Evolutionary conservation across 805 yeast genomes (phyloP).

Genomic region (Ascoidea rubescens): DNA sequence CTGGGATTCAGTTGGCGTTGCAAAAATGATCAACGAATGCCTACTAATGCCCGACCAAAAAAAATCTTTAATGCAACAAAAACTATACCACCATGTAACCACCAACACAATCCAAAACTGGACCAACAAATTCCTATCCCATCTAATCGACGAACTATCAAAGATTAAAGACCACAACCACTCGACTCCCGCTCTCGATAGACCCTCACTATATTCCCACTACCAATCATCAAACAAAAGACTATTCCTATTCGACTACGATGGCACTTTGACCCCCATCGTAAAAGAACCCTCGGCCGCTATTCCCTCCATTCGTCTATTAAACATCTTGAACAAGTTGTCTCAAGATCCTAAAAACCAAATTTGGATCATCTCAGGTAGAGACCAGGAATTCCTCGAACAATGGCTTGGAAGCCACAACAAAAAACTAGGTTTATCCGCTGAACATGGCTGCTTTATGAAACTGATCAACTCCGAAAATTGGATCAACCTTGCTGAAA

Average conservation of each 20-base stretch:
- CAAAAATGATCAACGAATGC: conserved; percentile 65
- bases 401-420: conserved; percentile 69
- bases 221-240: conserved; percentile 54
- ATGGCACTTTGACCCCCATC: conserved; percentile 94
- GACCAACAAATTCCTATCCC: conserved; percentile 49
- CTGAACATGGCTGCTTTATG: conserved; percentile 96
- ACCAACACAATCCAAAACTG: conserved; percentile 68
- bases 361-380: conserved; percentile 92
- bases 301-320: conserved; percentile 69
- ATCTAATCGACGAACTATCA: conserved; percentile 27
- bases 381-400: conserved; percentile 83
- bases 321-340: conserved; percentile 41
- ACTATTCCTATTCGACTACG: conserved; percentile 85
- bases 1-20: conserved; percentile 92
- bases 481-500: conserved; percentile 80
- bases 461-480: conserved; percentile 38
- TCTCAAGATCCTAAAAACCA: conserved; percentile 68
- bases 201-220: conserved; percentile 44
- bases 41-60: conserved; percentile 37
- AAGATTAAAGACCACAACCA: conserved; percentile 30
- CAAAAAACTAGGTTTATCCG: conserved; percentile 64
- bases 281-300: conserved; percentile 98
- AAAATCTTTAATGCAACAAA: conserved; percentile 31
- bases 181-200: conserved; percentile 72
- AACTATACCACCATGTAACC: conserved; percentile 49